Evolutionary conservation across 2,329 filamentous ascomycete species (phyloP).

Genomic region (Myotisia sp.): DNA sequence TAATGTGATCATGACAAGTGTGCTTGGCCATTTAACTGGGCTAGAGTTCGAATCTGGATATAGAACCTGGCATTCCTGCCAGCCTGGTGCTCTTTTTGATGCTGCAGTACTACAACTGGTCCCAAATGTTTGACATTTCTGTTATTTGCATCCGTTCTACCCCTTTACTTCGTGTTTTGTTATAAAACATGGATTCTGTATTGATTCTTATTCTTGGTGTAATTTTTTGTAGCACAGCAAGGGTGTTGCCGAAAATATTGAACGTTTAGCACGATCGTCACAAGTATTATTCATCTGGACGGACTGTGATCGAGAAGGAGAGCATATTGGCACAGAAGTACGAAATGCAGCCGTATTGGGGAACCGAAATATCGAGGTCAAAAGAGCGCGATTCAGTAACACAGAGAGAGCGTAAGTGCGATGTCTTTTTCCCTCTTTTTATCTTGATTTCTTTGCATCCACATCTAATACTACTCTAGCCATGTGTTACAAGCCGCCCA

Average conservation of each 20-base stretch:
- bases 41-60: constrained; percentile 62
- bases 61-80: constrained; percentile 67
- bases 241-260: constrained; percentile 71
- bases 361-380: constrained; percentile 62
- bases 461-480: constrained; percentile 30
- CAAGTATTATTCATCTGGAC: constrained; percentile 88
- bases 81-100: constrained; percentile 65
- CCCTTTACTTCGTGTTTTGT: constrained; percentile 2
- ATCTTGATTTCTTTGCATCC: not conserved
- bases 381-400: constrained; percentile 85
- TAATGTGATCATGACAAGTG: constrained; percentile 83
- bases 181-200: not conserved
- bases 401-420: constrained; percentile 66
- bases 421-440: constrained; percentile 6
- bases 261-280: constrained; percentile 57
- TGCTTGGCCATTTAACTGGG: constrained; percentile 73
- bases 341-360: constrained; percentile 61
- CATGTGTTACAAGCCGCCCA: constrained; percentile 77
- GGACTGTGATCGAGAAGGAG: constrained; percentile 93
- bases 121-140: constrained; percentile 11
- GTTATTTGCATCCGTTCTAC: too few relatives aligned
- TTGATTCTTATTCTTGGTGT: not conserved
- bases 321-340: constrained; percentile 89
- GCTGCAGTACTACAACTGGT: constrained; percentile 65
- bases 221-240: constrained; percentile 50